Conservation (phyloP, 2,329 filamentous ascomycete genomes). For the Cercospora zeina region DNA sequence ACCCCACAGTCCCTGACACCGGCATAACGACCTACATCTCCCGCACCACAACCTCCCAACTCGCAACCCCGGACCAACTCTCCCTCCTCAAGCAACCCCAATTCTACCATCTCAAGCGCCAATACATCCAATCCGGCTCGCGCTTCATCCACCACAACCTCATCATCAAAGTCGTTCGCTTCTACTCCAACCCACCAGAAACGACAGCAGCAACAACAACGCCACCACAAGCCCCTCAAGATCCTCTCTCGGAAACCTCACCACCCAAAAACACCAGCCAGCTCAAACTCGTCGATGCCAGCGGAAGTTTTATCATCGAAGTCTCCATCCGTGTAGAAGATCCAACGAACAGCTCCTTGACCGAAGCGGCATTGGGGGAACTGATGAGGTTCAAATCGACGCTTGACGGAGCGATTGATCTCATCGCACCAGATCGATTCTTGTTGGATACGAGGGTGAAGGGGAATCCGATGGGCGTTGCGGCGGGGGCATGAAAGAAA, state of each 20-base stretch:
- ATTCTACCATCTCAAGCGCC: constrained; percentile 42
- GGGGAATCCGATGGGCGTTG: background rate
- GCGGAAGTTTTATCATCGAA: constrained; percentile 60
- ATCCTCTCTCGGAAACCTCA: constrained; percentile 42
- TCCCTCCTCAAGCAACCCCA: constrained; percentile 24
- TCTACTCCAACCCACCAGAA: constrained; percentile 31
- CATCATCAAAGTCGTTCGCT: constrained; percentile 57
- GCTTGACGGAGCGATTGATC: constrained; percentile 58
- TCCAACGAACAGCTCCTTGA: constrained; percentile 54
- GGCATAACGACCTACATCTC: constrained; percentile 56
- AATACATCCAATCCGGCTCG: constrained; percentile 59
- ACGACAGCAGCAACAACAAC: background rate
- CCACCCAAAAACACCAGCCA: constrained; percentile 40
- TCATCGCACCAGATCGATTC: constrained; percentile 60
- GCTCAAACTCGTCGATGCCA: constrained; percentile 56
- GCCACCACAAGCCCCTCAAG: background rate
- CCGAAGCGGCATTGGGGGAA: constrained; percentile 57
- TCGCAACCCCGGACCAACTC: constrained; percentile 51
- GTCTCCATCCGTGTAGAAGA: constrained; percentile 60
- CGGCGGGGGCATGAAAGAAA: background rate
- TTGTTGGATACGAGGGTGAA: constrained; percentile 61
- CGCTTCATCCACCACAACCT: constrained; percentile 60
- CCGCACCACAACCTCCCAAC: constrained; percentile 53
- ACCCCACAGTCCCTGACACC: constrained; percentile 44
- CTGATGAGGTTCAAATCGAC: constrained; percentile 56